Conservation (phyloP, 768 basidiomycete species). For the Termitomyces sp. region DNA sequence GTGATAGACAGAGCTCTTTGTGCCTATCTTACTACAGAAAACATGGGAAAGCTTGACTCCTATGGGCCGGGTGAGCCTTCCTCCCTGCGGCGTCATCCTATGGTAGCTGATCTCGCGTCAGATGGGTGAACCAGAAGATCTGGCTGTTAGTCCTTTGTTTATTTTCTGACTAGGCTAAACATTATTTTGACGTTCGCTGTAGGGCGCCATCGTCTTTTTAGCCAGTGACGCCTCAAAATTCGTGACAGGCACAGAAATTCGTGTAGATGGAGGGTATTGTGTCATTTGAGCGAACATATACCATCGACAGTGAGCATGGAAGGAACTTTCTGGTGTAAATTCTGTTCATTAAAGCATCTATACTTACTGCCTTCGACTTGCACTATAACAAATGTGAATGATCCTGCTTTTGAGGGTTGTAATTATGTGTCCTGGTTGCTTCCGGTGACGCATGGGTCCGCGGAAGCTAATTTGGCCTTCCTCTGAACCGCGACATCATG, state of each 20-base stretch:
- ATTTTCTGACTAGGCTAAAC: neutral
- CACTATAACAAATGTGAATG: neutral
- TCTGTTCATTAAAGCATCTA: neutral
- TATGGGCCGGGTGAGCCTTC: constrained; percentile 66
- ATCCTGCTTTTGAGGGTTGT: neutral
- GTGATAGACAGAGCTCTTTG: neutral
- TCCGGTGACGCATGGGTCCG: neutral
- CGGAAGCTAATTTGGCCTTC: neutral
- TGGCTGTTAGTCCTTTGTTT: constrained; percentile 50
- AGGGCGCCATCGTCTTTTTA: constrained; percentile 88
- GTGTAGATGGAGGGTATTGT: constrained; percentile 90
- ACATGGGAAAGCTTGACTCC: constrained; percentile 84
- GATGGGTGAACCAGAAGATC: constrained; percentile 92
- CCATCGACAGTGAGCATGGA: neutral
- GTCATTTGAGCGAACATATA: neutral
- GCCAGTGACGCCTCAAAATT: constrained; percentile 87
- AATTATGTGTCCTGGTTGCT: neutral
- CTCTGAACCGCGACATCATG: constrained; percentile 4
- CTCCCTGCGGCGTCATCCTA: neutral
- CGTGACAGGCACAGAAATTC: constrained; percentile 82
- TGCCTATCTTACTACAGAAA: constrained; percentile 37
- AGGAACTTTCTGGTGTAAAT: neutral
- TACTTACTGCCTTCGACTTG: neutral
- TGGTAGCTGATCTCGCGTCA: constrained; percentile 20
- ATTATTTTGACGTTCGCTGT: constrained; percentile 5